Evolutionary conservation across 177 flowering plant species (phyloP), one percentile per base, ranked within the genome.

Genomic region (Vitis hybrid): DNA sequence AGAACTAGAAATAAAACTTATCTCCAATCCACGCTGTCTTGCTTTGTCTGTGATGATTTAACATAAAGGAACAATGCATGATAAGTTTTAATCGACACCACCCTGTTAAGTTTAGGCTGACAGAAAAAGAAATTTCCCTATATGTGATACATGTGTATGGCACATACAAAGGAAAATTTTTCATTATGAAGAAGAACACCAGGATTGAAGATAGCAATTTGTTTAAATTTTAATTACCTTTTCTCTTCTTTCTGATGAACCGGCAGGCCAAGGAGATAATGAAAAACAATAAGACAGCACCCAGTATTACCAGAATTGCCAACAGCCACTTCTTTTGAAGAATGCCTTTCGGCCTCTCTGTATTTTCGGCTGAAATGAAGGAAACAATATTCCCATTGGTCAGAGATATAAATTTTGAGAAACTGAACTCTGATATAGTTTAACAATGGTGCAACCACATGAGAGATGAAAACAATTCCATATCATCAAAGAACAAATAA

Each of bases 361-460:
- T 52, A 64, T 74, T 70, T 9, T 50, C 32, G 50, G 77, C 80
- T 77, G 54, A 62, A 34, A 65, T 21, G 0, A 52, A 2, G 61
- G 54, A 70, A 1, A 48, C n/a, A 4, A 5, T 5, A 5, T 40
- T 7, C 45, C 45, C 6, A 5, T 40, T 6, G 45, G 45, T 40
- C 45, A 0, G 45, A 40, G 45, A 40, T 5, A 40, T 1, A 40
- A 40, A 40, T 40, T 40, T 40, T 40, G 45, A 40, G 45, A 40
- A 40, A 6, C 45, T 40, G 45, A 40, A 40, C 45, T 40, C 45
- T 40, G 8, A 40, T 40, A 1, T 40, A 5, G 45, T 40, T 40
- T 40, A 7, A 40, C 45, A 40, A 40, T 40, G 8, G 6, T 40
- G 8, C 45, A 40, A 40, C 45, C 8, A 40, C 45, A 40, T 5